Percentiles rank a stretch among this genome's conserved stretches.
phyloP scores from a whole-genome alignment of 2,329 filamentous ascomycete species.

The Colletotrichum melonis region DNA sequence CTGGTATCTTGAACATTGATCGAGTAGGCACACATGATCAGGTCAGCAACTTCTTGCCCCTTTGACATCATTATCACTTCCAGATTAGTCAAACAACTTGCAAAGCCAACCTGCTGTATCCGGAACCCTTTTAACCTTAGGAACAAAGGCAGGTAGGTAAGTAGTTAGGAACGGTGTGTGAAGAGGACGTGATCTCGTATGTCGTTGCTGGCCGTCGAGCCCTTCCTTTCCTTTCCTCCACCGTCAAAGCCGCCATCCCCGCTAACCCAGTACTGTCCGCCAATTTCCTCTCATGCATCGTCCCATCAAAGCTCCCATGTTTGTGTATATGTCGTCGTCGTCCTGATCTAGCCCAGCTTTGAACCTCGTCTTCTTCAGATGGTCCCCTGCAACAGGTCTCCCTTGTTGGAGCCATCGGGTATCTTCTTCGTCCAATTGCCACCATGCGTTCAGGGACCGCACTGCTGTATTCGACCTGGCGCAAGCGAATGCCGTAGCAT shows the following conservation, averaged over 20 bases:
- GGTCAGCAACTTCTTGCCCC: slow-evolving; percentile 6
- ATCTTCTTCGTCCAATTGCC: slow-evolving; percentile 20
- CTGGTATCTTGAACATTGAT: slow-evolving; percentile 6
- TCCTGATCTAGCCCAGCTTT: background rate
- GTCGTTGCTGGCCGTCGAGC: slow-evolving; percentile 18
- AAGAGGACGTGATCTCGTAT: slow-evolving; percentile 26
- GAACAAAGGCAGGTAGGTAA: slow-evolving; percentile 14
- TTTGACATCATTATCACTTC: slow-evolving; percentile 22
- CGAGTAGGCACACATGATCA: background rate
- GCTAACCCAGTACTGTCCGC: background rate
- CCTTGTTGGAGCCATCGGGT: slow-evolving; percentile 21
- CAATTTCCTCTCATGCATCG: slow-evolving; percentile 8
- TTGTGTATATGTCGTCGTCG: background rate
- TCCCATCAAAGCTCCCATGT: slow-evolving; percentile 26
- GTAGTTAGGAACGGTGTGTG: slow-evolving; percentile 23
- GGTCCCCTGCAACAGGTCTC: slow-evolving; percentile 12
- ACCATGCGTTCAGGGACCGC: background rate
- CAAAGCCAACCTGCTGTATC: slow-evolving; percentile 22
- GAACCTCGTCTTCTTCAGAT: slow-evolving; percentile 6
- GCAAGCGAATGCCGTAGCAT: background rate
- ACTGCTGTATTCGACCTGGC: background rate
- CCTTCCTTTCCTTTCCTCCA: background rate
- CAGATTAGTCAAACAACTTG: slow-evolving; percentile 24
- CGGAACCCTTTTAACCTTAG: slow-evolving; percentile 11
- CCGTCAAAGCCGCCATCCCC: background rate